phyloP scores from a whole-genome alignment of 2,329 filamentous ascomycete species.

The Ophiostoma tasmaniense region DNA sequence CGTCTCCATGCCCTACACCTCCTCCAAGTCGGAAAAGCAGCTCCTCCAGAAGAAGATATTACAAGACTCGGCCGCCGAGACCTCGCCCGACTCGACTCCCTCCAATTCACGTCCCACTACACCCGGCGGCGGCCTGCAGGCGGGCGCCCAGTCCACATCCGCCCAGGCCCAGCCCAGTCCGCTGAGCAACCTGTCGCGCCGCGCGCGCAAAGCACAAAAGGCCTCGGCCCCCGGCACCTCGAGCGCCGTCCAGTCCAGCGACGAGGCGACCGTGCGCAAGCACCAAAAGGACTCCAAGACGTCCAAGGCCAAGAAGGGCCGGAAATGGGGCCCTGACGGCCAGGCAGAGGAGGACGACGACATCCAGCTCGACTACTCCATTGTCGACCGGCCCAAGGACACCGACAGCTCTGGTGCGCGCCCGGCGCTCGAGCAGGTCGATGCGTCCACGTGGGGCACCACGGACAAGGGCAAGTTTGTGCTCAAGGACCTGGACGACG shows the following conservation, averaged over 20 bases:
- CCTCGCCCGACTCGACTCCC: constrained; percentile 62
- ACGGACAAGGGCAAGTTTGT: constrained; percentile 93
- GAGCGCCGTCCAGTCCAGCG: constrained; percentile 61
- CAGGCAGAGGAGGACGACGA: constrained; percentile 75
- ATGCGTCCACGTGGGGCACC: constrained; percentile 74
- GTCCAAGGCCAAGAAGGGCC: constrained; percentile 66
- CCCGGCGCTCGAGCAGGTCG: constrained; percentile 61
- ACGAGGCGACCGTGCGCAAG: constrained; percentile 57
- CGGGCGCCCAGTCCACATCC: constrained; percentile 42
- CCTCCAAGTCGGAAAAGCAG: neutral
- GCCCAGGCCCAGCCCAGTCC: constrained; percentile 71
- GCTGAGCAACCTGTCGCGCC: constrained; percentile 67
- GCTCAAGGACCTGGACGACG: constrained; percentile 83
- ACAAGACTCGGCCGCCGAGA: constrained; percentile 22
- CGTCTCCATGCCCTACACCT: neutral
- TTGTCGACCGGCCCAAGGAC: constrained; percentile 45
- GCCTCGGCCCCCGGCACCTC: constrained; percentile 47
- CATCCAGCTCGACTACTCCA: constrained; percentile 84
- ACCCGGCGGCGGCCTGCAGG: constrained; percentile 54
- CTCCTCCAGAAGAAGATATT: constrained; percentile 16
- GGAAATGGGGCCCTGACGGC: constrained; percentile 89
- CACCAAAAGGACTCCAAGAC: constrained; percentile 37
- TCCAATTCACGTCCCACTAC: constrained; percentile 73
- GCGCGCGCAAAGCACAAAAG: constrained; percentile 64
- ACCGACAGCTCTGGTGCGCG: constrained; percentile 31